Conservation (phyloP, 768 basidiomycete genomes). For the Kwoniella bestiolae region DNA sequence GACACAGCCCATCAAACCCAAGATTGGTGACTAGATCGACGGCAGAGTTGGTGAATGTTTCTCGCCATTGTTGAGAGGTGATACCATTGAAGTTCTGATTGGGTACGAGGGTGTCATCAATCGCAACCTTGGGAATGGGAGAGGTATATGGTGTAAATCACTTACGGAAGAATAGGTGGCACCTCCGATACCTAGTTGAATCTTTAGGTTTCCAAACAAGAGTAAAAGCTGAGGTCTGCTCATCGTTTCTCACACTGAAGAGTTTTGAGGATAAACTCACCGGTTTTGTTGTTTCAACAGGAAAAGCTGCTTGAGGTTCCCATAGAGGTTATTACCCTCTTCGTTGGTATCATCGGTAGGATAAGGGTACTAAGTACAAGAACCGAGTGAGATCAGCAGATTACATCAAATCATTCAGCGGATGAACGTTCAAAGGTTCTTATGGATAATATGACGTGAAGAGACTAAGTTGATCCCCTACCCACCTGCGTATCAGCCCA, state of each 20-base stretch:
- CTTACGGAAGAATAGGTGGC: constrained; percentile 60
- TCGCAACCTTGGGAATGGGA: neutral
- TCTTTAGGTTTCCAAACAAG: constrained; percentile 60
- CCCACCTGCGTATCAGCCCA: constrained; percentile 84
- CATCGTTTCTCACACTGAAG: constrained; percentile 7
- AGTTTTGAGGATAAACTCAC: constrained; percentile 56
- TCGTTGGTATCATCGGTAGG: constrained; percentile 81
- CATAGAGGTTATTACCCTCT: constrained; percentile 83
- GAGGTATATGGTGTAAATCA: neutral
- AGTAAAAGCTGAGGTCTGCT: neutral
- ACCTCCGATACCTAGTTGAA: constrained; percentile 84
- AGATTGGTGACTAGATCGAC: constrained; percentile 83
- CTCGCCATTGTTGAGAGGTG: constrained; percentile 66
- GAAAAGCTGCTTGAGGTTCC: constrained; percentile 92
- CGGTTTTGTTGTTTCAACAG: constrained; percentile 83
- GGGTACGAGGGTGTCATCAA: too few relatives aligned
- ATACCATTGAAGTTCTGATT: constrained; percentile 84
- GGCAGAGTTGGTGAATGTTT: constrained; percentile 78
- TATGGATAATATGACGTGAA: too few relatives aligned
- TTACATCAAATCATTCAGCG: too few relatives aligned
- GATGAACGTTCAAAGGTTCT: too few relatives aligned
- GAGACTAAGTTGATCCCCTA: too few relatives aligned
- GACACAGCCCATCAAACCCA: constrained; percentile 73
- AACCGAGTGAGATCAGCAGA: neutral
- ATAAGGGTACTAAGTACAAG: constrained; percentile 69